Base-by-base conservation (phyloP, 164 flowering plant genomes). In the Vitis riparia region DNA sequence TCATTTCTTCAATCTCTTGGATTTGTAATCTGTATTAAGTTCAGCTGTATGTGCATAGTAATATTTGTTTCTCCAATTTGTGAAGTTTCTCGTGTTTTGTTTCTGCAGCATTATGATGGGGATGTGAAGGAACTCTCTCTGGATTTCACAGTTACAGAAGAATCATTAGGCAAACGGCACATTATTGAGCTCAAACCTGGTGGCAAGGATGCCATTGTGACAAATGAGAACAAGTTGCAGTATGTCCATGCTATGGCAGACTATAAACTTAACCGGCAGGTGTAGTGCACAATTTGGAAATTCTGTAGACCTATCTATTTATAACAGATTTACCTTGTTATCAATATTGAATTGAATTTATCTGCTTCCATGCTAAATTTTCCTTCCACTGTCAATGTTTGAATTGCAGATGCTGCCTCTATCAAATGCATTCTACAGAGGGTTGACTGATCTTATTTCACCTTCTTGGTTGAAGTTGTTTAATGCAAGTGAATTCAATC, bases 221-320 rank as follows among this genome's bases (percentile, higher is more conserved):
- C 98, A 61, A 89, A 93, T 82, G 97, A 93, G 72, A 96, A 96
- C 80, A 93, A 91, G 79, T 80, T 93, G 88, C 98, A 93, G 74
- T 96, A 96, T 76, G 74, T 96, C 68, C 94, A 96, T 83, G 99
- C 98, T 52, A 87, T 96, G 68, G 99, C 98, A 47, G 98, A 96
- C 73, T 93, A 90, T 80, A 96, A 96, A 84, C 97, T 96, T 62
- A 96, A 96, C 75, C 82, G 92, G 8, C 97, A 93, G 95, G 99
- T 92, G 9, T 59, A 52, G 48, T 15, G 44, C 72, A 15, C 51
- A 48, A 15, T 60, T 47, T 56, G 29, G 23, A 49, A 66, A 17
- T 63, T 51, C 51, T 71, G 23, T 8, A 64, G 67, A 50, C 29
- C 3, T 55, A 29, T 51, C 13, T 65, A 5, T 27, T 8, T 17